Conservation (phyloP, 306 rosid species). For the Quillaja saponaria region DNA sequence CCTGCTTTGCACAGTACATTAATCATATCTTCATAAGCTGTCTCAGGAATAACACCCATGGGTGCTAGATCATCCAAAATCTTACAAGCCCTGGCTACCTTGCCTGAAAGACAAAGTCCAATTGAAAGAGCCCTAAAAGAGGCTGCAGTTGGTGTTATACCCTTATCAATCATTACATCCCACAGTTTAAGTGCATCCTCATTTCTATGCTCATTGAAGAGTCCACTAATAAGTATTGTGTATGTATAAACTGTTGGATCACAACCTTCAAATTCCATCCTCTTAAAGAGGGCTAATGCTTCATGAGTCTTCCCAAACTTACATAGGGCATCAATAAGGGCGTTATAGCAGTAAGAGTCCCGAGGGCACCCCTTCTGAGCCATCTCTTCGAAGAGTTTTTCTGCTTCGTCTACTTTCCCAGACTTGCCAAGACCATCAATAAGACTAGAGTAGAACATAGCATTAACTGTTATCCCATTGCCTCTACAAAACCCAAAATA, state of each 20-base stretch:
- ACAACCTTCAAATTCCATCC: constrained; percentile 80
- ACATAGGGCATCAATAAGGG: constrained; percentile 65
- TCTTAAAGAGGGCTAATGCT: constrained; percentile 53
- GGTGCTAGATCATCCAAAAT: constrained; percentile 88
- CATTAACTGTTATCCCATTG: constrained; percentile 57
- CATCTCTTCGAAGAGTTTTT: constrained; percentile 74
- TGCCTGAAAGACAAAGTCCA: constrained; percentile 83
- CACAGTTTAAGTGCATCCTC: constrained; percentile 81
- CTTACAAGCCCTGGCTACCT: constrained; percentile 86
- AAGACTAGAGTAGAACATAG: constrained; percentile 73
- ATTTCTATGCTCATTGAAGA: constrained; percentile 67
- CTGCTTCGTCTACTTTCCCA: constrained; percentile 77
- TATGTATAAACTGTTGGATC: constrained; percentile 78
- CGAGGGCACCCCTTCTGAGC: constrained; percentile 52
- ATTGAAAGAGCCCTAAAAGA: constrained; percentile 79
- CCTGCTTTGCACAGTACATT: constrained; percentile 71
- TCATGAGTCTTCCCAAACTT: constrained; percentile 69
- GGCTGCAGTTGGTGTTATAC: constrained; percentile 76
- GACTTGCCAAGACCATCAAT: constrained; percentile 90
- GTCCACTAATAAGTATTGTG: constrained; percentile 70
- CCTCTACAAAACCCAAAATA: constrained; percentile 52
- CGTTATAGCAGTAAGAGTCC: constrained; percentile 79
- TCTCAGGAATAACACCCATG: constrained; percentile 73
- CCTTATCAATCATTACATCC: constrained; percentile 83
- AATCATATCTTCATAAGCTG: constrained; percentile 84